A percentile compares a stretch with the other conserved stretches of the same genome.
phyloP scores from a whole-genome alignment of 1,139 yeast genomes.

The Sugiyamaella novakii region DNA sequence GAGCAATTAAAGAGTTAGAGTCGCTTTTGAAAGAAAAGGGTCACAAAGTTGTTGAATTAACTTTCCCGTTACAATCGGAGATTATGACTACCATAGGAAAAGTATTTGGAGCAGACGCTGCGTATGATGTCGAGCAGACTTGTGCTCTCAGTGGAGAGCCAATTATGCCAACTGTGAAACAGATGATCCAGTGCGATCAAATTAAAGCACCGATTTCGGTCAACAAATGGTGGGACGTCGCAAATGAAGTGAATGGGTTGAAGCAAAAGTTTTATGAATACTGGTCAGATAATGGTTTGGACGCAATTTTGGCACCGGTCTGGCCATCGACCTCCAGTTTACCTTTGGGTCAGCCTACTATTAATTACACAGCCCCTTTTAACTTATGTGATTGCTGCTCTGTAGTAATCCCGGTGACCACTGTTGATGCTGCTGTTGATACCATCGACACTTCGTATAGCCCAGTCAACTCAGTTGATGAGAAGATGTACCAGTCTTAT shows the following conservation, averaged over 20 bases:
- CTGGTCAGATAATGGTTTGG: neutral
- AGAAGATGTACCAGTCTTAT: conserved; percentile 48
- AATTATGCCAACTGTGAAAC: neutral
- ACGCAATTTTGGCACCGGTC: neutral
- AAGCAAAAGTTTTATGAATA: neutral
- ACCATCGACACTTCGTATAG: conserved; percentile 39
- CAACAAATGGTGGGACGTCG: conserved; percentile 42
- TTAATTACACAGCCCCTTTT: conserved; percentile 56
- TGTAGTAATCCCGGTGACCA: conserved; percentile 60
- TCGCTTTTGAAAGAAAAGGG: conserved; percentile 40
- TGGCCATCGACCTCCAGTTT: conserved; percentile 3
- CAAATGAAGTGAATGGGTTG: neutral
- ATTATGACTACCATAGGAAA: conserved; percentile 1
- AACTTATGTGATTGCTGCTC: conserved; percentile 61
- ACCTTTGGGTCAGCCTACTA: neutral
- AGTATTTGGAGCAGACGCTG: conserved; percentile 5
- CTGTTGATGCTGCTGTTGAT: conserved; percentile 53
- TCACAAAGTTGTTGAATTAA: conserved; percentile 47
- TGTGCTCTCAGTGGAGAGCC: conserved; percentile 4
- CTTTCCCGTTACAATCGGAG: conserved; percentile 33
- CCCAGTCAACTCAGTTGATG: conserved; percentile 46
- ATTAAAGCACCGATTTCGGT: neutral
- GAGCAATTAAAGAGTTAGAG: conserved; percentile 9
- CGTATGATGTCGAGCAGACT: neutral
- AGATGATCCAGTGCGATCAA: conserved; percentile 1